Evolutionary conservation across 768 basidiomycete genomes (phyloP).

Genomic region (Paxillus involutus): DNA sequence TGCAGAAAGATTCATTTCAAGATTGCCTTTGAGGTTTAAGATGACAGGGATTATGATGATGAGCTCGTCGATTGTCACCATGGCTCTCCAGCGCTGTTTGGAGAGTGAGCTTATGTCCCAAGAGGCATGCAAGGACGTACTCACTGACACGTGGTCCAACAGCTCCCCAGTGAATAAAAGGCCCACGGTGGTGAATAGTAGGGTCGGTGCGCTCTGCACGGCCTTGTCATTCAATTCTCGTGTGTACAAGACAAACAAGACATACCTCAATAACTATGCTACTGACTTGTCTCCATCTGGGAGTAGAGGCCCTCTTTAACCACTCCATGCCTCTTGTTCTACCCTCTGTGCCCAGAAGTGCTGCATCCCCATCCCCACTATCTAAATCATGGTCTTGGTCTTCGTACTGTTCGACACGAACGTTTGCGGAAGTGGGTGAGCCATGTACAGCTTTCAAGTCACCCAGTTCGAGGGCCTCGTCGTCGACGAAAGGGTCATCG

Average conservation of each 20-base stretch:
- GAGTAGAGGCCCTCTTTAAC: conserved; percentile 10
- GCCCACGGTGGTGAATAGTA: conserved; percentile 81
- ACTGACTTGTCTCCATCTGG: conserved; percentile 54
- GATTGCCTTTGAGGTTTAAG: conserved; percentile 94
- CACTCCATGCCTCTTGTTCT: conserved; percentile 28
- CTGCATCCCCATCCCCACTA: conserved; percentile 41
- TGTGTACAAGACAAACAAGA: conserved; percentile 3
- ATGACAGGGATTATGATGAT: conserved; percentile 96
- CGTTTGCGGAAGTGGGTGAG: conserved; percentile 19
- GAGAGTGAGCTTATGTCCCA: conserved; percentile 4
- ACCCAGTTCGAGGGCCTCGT: conserved; percentile 33
- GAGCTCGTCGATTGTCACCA: conserved; percentile 88
- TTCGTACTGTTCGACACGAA: conserved; percentile 23
- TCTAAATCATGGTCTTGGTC: conserved; percentile 33
- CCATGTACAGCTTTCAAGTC: conserved; percentile 27
- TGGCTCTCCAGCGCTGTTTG: conserved; percentile 79
- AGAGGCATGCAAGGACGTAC: conserved; percentile 22
- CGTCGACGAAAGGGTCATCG: background rate
- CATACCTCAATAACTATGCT: conserved; percentile 72
- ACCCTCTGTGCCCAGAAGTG: conserved; percentile 41
- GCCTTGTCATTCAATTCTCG: conserved; percentile 4
- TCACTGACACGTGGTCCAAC: conserved; percentile 81
- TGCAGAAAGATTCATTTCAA: conserved; percentile 98
- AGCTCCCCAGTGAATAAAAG: conserved; percentile 90
- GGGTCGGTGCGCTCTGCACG: conserved; percentile 78